Conservation (phyloP, 768 basidiomycete species). For the Filobasidium floriforme region DNA sequence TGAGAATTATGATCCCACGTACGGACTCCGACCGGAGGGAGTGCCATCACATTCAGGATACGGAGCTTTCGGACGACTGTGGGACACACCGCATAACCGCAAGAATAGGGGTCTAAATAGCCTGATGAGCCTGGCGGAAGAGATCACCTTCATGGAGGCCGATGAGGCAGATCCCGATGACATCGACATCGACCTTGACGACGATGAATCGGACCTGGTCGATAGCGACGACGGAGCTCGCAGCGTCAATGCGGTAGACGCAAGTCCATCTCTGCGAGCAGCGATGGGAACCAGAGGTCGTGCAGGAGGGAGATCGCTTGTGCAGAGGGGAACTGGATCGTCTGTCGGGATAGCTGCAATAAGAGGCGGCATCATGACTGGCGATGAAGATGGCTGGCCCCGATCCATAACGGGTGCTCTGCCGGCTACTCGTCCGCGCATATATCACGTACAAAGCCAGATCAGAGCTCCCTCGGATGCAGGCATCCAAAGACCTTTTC, state of each 20-base stretch:
- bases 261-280: conserved; percentile 28
- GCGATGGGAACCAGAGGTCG: not conserved
- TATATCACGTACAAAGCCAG: conserved; percentile 76
- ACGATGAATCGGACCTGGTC: not conserved
- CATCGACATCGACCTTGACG: conserved; percentile 31
- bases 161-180: conserved; percentile 44
- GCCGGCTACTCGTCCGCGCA: conserved; percentile 70
- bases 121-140: conserved; percentile 35
- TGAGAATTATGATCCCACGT: conserved; percentile 92
- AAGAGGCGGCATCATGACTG: too few species aligned
- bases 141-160: conserved; percentile 2
- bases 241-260: conserved; percentile 38
- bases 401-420: conserved; percentile 55
- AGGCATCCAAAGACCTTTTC: conserved; percentile 9
- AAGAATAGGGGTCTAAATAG: conserved; percentile 47
- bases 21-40: conserved; percentile 86
- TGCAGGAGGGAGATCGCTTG: too few species aligned
- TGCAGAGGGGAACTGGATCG: too few species aligned
- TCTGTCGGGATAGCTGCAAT: too few species aligned
- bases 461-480: conserved; percentile 52
- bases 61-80: conserved; percentile 66
- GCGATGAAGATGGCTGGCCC: too few species aligned
- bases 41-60: conserved; percentile 78
- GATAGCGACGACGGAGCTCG: conserved; percentile 23
- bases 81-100: conserved; percentile 42